These are phyloP conservation scores for Calonectria ilicicola DNA, from an alignment of 2,329 filamentous ascomycete species.

Conservation along the genomic window DNA sequence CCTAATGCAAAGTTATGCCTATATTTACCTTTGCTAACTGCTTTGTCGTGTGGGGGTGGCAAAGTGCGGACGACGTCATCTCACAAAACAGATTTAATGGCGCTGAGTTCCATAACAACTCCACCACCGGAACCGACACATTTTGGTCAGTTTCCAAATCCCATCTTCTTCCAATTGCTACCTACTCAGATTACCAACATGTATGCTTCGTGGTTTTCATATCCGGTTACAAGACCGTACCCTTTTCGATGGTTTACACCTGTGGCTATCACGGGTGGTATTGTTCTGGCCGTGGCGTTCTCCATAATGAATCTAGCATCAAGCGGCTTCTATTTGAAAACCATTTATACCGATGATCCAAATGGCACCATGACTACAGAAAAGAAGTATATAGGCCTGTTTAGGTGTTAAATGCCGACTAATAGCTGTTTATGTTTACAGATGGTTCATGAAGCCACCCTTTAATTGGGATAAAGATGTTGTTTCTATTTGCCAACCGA, in stretches of 20 bases:
- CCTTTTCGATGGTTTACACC: conserved; percentile 32
- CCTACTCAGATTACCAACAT: neutral
- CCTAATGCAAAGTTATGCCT: too few relatives aligned
- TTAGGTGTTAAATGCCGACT: neutral
- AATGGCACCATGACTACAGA: conserved; percentile 4
- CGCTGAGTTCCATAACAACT: neutral
- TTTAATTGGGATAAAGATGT: conserved; percentile 25
- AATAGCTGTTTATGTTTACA: neutral
- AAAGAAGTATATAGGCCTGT: neutral
- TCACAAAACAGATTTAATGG: too few relatives aligned
- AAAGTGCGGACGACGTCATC: neutral
- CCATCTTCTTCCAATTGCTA: neutral
- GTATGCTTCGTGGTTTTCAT: conserved; percentile 29
- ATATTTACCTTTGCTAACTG: neutral
- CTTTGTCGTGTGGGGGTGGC: neutral
- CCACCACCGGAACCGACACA: too few relatives aligned
- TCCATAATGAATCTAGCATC: conserved; percentile 27
- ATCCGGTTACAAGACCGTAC: conserved; percentile 19
- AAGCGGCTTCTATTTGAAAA: conserved; percentile 21
- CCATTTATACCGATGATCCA: conserved; percentile 16
- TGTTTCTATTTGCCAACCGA: conserved; percentile 15
- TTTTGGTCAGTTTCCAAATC: too few relatives aligned
- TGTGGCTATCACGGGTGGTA: neutral
- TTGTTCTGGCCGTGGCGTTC: conserved; percentile 5
- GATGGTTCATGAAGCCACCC: conserved; percentile 27